Evolutionary conservation across 345 rosid species (phyloP).

Genomic region (Aquilaria sinensis): DNA sequence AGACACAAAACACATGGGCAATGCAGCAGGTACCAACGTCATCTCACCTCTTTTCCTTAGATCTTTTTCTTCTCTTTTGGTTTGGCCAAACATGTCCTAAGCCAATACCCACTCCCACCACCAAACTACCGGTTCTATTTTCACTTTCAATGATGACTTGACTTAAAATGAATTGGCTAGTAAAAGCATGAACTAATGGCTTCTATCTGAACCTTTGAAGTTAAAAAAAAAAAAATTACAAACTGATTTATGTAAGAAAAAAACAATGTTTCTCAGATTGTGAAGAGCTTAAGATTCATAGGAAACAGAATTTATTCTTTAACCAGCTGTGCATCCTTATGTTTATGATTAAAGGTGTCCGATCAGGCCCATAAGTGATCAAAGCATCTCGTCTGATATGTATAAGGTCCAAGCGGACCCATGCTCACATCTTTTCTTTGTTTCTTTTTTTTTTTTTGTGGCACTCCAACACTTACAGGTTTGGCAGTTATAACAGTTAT

Average conservation of each 20-base stretch:
- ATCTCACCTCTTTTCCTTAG: background rate
- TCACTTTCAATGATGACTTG: too few relatives aligned
- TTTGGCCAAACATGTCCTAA: background rate
- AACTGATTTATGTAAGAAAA: too few relatives aligned
- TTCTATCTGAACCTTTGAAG: too few relatives aligned
- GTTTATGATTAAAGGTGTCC: too few relatives aligned
- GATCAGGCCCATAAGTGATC: too few relatives aligned
- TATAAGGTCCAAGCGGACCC: background rate
- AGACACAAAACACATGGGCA: conserved; percentile 85
- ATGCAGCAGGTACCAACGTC: conserved; percentile 69
- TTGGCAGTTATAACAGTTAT: conserved; percentile 96
- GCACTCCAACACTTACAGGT: conserved; percentile 36
- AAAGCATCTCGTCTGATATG: background rate
- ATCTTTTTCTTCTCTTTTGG: background rate
- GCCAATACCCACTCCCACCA: background rate
- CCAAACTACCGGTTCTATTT: conserved; percentile 2
- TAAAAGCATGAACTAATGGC: too few relatives aligned
- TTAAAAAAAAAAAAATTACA: too few relatives aligned
- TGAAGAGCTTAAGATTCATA: too few relatives aligned
- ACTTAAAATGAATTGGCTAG: too few relatives aligned
- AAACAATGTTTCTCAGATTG: too few relatives aligned
- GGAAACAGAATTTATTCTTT: too few relatives aligned
- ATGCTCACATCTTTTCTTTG: conserved; percentile 2
- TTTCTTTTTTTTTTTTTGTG: conserved; percentile 1
- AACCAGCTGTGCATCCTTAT: too few relatives aligned